Percentiles rank a stretch among this genome's conserved stretches.
Evolutionary conservation across 1,284 basidiomycete species (phyloP).

Genomic region (Cryptococcus hybrid): DNA sequence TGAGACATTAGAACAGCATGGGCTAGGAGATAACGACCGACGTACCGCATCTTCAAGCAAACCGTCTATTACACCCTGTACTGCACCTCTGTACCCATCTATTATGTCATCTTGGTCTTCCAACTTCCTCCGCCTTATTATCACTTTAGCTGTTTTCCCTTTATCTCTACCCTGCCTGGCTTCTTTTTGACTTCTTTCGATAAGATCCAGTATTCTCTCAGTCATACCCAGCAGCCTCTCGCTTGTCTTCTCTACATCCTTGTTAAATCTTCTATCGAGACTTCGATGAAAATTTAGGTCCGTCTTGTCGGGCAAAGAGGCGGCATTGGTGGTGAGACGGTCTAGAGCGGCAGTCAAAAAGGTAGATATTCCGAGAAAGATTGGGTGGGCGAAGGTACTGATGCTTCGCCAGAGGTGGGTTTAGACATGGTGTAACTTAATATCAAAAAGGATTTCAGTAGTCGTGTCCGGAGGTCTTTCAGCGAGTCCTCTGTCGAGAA

Average conservation of each 20-base stretch:
- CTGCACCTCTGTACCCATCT: slow-evolving; percentile 68
- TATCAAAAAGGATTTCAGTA: no score
- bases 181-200: slow-evolving; percentile 25
- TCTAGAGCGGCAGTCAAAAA: slow-evolving; percentile 40
- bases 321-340: slow-evolving; percentile 39
- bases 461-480: no score
- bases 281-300: slow-evolving; percentile 84
- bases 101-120: slow-evolving; percentile 72
- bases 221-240: slow-evolving; percentile 54
- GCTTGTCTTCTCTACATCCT: slow-evolving; percentile 35
- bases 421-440: no score
- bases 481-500: no score
- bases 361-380: slow-evolving; percentile 34
- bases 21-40: slow-evolving; percentile 10
- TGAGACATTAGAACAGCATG: not conserved
- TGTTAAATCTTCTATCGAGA: slow-evolving; percentile 68
- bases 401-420: not conserved
- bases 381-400: slow-evolving; percentile 16
- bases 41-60: slow-evolving; percentile 79
- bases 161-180: slow-evolving; percentile 49
- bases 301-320: slow-evolving; percentile 48
- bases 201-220: slow-evolving; percentile 62
- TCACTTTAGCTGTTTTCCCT: slow-evolving; percentile 30
- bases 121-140: slow-evolving; percentile 44
- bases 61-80: slow-evolving; percentile 80